Percentiles rank a stretch among this genome's conserved stretches.
phyloP scores from a whole-genome alignment of 106 monocot species.

The Allium cepa region DNA sequence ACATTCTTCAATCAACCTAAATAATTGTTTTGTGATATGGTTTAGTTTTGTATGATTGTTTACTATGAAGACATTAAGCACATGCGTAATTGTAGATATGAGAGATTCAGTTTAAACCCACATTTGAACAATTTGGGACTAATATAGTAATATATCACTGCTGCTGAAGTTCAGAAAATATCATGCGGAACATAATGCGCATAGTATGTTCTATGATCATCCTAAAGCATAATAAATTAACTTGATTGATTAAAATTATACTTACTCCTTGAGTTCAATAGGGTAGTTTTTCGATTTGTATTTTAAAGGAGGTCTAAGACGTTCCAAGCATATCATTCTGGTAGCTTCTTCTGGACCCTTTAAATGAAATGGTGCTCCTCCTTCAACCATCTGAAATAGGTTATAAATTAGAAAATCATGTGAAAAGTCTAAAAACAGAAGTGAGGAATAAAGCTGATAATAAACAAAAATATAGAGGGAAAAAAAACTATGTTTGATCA shows the following conservation, averaged over 20 bases:
- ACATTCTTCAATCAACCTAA: slow-evolving; percentile 23
- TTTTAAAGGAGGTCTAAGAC: slow-evolving; percentile 61
- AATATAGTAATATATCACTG: too few species aligned
- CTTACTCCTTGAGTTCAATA: slow-evolving; percentile 72
- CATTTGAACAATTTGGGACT: too few species aligned
- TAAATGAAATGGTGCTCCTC: slow-evolving; percentile 52
- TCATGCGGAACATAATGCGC: too few species aligned
- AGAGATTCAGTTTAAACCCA: too few species aligned
- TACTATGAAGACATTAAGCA: neutral
- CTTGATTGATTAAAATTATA: neutral
- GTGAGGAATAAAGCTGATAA: neutral
- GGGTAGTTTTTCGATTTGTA: slow-evolving; percentile 58
- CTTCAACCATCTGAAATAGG: slow-evolving; percentile 71
- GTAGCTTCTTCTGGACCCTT: slow-evolving; percentile 51
- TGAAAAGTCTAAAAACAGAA: neutral
- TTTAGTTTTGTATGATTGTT: neutral
- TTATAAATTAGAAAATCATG: neutral
- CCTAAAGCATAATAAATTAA: neutral
- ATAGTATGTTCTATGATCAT: too few species aligned
- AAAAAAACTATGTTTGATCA: too few species aligned
- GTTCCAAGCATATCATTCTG: slow-evolving; percentile 51
- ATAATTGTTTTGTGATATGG: neutral
- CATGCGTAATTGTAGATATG: too few species aligned
- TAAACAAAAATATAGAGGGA: neutral
- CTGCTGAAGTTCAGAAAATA: too few species aligned